These are phyloP conservation scores for Hirsutella minnesotensis DNA, from an alignment of 2,329 filamentous ascomycete species.

Conservation along the genomic window DNA sequence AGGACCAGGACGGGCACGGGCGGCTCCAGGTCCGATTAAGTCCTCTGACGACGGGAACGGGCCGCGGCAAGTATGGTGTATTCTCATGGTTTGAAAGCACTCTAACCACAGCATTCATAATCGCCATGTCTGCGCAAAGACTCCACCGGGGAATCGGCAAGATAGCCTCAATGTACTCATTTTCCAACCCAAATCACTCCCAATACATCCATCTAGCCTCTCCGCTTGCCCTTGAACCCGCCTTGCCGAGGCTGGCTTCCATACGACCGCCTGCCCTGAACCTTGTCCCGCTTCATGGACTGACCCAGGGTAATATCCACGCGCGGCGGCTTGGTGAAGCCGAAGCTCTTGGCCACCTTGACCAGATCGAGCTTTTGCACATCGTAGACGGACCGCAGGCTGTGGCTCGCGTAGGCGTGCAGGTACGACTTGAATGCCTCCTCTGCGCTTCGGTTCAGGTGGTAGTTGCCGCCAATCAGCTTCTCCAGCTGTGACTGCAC, in stretches of 20 bases:
- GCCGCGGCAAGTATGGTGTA: too few relatives aligned
- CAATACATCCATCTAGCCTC: not conserved
- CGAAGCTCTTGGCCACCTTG: constrained; percentile 76
- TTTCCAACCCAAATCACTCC: too few relatives aligned
- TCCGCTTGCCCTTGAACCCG: constrained; percentile 6
- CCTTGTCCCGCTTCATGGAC: constrained; percentile 64
- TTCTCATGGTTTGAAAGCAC: too few relatives aligned
- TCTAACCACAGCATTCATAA: not conserved
- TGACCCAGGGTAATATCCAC: constrained; percentile 77
- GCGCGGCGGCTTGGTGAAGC: constrained; percentile 64
- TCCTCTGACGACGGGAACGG: too few relatives aligned
- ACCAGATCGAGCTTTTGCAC: constrained; percentile 73
- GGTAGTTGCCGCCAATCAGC: constrained; percentile 90
- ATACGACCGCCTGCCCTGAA: constrained; percentile 53
- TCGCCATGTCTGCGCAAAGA: not conserved
- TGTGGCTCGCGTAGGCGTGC: constrained; percentile 80
- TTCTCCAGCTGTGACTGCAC: constrained; percentile 88
- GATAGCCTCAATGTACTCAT: not conserved
- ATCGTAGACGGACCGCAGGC: constrained; percentile 51
- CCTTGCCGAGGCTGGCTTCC: constrained; percentile 65
- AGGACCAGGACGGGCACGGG: constrained; percentile 16
- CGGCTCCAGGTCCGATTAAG: constrained; percentile 16
- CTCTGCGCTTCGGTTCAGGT: constrained; percentile 77
- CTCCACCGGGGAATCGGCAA: too few relatives aligned
- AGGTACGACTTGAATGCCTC: constrained; percentile 81